phyloP scores from a whole-genome alignment of 495 filamentous ascomycete species.

The Trichoderma virens region DNA sequence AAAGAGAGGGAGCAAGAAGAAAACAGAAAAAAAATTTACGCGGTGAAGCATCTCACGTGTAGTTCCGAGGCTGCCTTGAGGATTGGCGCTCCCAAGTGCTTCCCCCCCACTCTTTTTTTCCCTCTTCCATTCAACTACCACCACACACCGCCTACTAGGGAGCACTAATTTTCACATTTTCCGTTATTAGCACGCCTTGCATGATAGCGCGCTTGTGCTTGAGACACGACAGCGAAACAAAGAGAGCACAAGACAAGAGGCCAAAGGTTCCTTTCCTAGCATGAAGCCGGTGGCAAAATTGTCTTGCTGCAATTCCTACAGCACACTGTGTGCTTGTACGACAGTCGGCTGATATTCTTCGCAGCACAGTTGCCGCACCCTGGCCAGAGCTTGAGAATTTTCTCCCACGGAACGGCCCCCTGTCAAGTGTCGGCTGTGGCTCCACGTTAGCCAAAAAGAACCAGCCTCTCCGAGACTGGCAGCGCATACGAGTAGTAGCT shows the following conservation, averaged over 20 bases:
- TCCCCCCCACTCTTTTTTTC: constrained; percentile 2
- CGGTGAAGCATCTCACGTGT: constrained; percentile 6
- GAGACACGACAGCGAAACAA: not conserved
- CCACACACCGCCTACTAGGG: not conserved
- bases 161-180: constrained; percentile 4
- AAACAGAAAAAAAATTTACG: not conserved
- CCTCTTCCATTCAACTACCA: not conserved
- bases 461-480: constrained; percentile 4
- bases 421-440: constrained; percentile 8
- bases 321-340: not conserved
- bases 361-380: not conserved
- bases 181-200: constrained; percentile 4
- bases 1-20: not conserved
- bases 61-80: not conserved
- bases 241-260: not conserved
- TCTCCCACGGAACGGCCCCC: not conserved
- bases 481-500: not conserved
- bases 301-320: no score
- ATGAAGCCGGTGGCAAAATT: not conserved
- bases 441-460: not conserved
- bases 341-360: constrained; percentile 3
- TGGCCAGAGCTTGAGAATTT: not conserved
- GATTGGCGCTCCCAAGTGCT: not conserved
- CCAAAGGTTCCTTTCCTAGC: not conserved
- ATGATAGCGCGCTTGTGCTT: not conserved